Evolutionary conservation across 2,329 filamentous ascomycete species (phyloP).

Genomic region (Eutypa lata): DNA sequence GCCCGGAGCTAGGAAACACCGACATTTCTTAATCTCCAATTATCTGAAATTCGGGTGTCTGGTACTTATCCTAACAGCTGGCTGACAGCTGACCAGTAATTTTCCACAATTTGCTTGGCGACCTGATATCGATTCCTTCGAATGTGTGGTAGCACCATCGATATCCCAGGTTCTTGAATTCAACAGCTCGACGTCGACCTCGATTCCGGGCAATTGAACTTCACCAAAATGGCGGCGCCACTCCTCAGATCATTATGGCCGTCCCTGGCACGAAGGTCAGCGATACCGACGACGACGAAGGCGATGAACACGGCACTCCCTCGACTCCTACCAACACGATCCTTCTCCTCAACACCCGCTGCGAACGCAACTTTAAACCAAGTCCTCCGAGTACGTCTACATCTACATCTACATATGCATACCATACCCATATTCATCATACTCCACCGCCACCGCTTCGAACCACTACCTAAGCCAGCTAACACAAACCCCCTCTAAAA

Average conservation of each 20-base stretch:
- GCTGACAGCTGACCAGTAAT: neutral
- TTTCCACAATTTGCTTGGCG: neutral
- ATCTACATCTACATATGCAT: neutral
- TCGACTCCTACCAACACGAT: conserved; percentile 25
- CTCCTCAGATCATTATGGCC: conserved; percentile 28
- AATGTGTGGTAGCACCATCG: neutral
- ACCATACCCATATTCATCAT: neutral
- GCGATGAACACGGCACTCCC: conserved; percentile 7
- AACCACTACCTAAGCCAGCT: neutral
- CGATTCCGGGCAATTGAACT: no score
- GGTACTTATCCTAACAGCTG: neutral
- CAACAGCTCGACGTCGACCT: neutral
- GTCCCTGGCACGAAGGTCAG: conserved; percentile 26
- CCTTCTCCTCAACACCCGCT: conserved; percentile 57
- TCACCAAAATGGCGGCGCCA: conserved; percentile 23
- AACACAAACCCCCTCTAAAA: conserved; percentile 7
- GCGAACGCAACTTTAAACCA: conserved; percentile 68
- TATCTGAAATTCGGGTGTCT: no score
- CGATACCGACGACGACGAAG: conserved; percentile 21
- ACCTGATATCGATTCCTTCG: neutral
- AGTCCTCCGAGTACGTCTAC: conserved; percentile 54
- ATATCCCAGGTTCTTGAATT: neutral
- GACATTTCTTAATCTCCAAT: neutral
- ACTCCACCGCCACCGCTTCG: neutral
- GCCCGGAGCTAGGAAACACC: neutral